Evolutionary conservation across 140 eudicot species (phyloP), one percentile per base, ranked within the genome.

Genomic region (Ambrosia hybrid): DNA sequence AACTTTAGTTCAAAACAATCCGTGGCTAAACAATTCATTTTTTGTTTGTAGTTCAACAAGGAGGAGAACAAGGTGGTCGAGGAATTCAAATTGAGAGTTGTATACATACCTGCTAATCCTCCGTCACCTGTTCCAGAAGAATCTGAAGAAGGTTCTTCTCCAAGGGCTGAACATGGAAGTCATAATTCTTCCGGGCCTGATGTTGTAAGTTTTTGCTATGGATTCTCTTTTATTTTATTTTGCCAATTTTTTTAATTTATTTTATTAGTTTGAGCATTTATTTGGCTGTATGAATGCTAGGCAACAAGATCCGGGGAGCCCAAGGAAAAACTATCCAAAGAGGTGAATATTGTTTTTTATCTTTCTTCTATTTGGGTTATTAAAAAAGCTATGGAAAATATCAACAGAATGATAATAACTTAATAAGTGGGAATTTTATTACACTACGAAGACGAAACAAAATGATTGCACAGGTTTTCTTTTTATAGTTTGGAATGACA

Each of bases 91-190:
- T 69, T 93, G 85, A 87, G 96, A 83, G 98, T 93, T 60, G 81
- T 86, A 13, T 90, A 82, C 67, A 79, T 93, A 78, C 97, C 92
- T 49, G 98, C 97, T 46, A 93, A 90, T 68, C 98, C 97, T 63
- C 98, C 98, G 21, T 93, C 98, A 12, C 96, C 96, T 9, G 96
- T 92, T 41, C 98, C 97, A 2, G 95, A 92, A 79, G 98, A 85
- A 77, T 86, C 93, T 13, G 98, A 92, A 83, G 98, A 92, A 82
- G 96, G 82, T 62, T 81, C 85, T 72, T 87, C 96, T 21, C 87
- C 96, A 10, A 76, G 83, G 84, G 77, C 76, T 65, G 98, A 87
- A 62, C 86, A 81, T 58, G 89, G 82, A 48, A 83, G 64, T 77
- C 87, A 80, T 55, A 85, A 51, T 72, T 73, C 91, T 79, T 59